phyloP scores from a whole-genome alignment of 768 basidiomycete genomes.

The Hygrocybe punicea region DNA sequence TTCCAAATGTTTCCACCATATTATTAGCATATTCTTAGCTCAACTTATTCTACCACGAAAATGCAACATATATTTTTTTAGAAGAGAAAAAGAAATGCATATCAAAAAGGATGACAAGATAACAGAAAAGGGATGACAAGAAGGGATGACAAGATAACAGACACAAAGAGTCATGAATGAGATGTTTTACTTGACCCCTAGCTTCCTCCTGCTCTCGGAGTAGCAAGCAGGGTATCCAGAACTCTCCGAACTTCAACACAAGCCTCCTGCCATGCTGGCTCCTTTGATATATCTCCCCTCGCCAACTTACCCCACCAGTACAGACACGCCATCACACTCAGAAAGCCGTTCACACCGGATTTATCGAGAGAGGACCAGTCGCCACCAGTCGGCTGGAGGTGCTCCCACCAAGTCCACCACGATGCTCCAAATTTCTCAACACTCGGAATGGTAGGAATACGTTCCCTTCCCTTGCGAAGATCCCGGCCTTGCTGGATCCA shows the following conservation, averaged over 20 bases:
- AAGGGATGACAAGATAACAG: no score
- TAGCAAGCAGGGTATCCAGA: background rate
- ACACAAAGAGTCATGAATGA: no score
- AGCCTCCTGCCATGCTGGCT: background rate
- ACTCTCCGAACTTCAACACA: background rate
- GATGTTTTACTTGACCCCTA: no score
- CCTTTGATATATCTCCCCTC: background rate
- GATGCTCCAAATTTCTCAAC: background rate
- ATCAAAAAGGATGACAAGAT: no score
- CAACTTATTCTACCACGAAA: no score
- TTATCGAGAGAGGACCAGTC: slow-evolving; percentile 1
- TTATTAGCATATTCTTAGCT: no score
- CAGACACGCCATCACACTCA: slow-evolving; percentile 3
- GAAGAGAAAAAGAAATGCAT: no score
- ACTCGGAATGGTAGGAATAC: background rate
- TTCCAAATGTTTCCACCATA: no score
- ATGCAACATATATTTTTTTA: no score
- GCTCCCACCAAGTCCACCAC: slow-evolving; percentile 6
- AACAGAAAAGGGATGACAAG: no score
- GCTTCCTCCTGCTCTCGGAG: background rate
- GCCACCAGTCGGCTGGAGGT: background rate
- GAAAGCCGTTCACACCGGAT: slow-evolving; percentile 5
- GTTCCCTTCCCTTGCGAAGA: background rate
- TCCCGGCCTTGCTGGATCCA: slow-evolving; percentile 3
- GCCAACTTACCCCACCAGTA: slow-evolving; percentile 5